Evolutionary conservation across 2,329 filamentous ascomycete genomes (phyloP).

Genomic region (Stylonectria norvegica): DNA sequence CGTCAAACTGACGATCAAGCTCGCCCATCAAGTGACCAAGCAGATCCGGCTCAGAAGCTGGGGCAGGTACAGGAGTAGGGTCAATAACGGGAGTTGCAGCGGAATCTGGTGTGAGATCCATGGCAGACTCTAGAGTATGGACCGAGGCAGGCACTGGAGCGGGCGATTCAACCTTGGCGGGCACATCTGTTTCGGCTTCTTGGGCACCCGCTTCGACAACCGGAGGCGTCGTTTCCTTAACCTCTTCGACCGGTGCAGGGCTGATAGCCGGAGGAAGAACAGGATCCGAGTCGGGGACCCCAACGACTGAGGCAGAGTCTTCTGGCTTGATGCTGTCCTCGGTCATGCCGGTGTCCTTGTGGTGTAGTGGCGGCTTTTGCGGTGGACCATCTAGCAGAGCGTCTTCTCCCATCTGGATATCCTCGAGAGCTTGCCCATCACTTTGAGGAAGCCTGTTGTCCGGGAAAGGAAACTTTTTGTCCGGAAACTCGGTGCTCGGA

Average conservation of each 20-base stretch:
- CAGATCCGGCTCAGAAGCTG: constrained; percentile 40
- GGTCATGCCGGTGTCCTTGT: constrained; percentile 34
- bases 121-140: no score
- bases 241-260: constrained; percentile 20
- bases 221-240: no score
- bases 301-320: constrained; percentile 36
- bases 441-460: no score
- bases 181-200: no score
- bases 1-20: constrained; percentile 38
- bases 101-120: constrained; percentile 9
- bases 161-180: neutral
- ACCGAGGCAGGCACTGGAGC: constrained; percentile 1
- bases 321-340: constrained; percentile 39
- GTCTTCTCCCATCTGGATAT: constrained; percentile 20
- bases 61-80: constrained; percentile 12
- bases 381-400: neutral
- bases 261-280: constrained; percentile 28
- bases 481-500: constrained; percentile 29
- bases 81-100: no score
- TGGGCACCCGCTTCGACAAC: no score
- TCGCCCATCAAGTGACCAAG: constrained; percentile 45
- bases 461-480: constrained; percentile 21
- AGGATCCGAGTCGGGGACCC: constrained; percentile 28
- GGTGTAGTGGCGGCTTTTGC: constrained; percentile 24
- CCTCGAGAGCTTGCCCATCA: no score